Conservation (phyloP, 83 land plant genomes). For the Larix sibirica region DNA sequence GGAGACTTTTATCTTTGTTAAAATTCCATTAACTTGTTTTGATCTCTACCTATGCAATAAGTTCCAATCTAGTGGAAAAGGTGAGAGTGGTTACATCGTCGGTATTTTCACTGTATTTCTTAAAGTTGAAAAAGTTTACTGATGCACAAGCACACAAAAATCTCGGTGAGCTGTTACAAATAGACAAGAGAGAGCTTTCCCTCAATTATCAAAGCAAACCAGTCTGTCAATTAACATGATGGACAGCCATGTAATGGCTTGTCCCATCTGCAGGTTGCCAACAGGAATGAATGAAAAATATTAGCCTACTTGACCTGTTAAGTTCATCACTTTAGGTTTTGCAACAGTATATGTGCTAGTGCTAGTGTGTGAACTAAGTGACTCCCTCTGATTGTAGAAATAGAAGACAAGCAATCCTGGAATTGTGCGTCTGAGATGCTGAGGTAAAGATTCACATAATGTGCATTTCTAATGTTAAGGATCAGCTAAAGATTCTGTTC, state of each 20-base stretch:
- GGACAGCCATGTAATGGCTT: neutral
- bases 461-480: neutral
- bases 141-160: slow-evolving; percentile 1
- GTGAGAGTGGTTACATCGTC: neutral
- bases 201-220: neutral
- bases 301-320: neutral
- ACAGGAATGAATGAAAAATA: neutral
- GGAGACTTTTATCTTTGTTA: neutral
- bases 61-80: neutral
- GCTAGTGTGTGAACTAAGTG: neutral
- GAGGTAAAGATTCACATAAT: neutral
- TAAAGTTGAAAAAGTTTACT: neutral
- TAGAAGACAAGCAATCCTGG: neutral
- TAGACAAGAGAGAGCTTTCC: no score
- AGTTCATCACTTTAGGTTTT: neutral
- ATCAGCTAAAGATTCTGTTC: neutral
- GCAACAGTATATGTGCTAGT: neutral
- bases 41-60: neutral
- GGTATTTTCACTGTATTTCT: neutral
- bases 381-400: neutral
- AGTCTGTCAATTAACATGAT: neutral
- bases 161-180: neutral
- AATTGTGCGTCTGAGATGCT: neutral
- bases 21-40: neutral
- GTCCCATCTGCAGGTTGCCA: neutral